Conservation (phyloP, 1,284 basidiomycete species). For the Sporisorium graminicola region DNA sequence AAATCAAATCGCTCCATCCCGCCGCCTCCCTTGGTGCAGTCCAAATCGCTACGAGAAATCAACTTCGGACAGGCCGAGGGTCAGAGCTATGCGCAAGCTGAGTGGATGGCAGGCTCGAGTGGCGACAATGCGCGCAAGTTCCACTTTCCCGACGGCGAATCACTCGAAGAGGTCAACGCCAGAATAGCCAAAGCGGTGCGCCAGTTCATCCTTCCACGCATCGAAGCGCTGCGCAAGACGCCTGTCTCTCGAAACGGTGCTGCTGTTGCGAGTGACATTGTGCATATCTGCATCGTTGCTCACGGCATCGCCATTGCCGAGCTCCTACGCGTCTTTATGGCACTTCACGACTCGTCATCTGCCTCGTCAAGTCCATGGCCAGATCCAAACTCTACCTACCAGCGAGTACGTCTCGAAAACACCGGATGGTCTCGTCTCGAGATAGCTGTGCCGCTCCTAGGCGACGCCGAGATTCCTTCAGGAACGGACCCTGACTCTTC, state of each 20-base stretch:
- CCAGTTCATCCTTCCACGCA: constrained; percentile 76
- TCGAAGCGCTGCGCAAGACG: constrained; percentile 67
- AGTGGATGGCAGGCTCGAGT: constrained; percentile 42
- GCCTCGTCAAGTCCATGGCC: constrained; percentile 56
- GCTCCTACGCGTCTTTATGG: constrained; percentile 58
- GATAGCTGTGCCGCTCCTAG: constrained; percentile 61
- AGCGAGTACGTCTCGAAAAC: constrained; percentile 72
- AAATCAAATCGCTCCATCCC: constrained; percentile 72
- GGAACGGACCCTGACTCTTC: background rate
- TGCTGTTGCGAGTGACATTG: constrained; percentile 36
- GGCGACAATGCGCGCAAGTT: constrained; percentile 72
- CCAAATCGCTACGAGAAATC: constrained; percentile 70
- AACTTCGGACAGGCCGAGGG: constrained; percentile 82
- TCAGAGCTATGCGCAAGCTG: constrained; percentile 71
- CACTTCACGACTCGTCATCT: constrained; percentile 45
- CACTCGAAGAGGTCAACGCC: constrained; percentile 76
- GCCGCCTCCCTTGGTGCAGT: constrained; percentile 74
- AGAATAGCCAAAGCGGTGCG: constrained; percentile 77
- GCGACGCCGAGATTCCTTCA: background rate
- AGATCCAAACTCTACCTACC: constrained; percentile 68
- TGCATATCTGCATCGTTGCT: constrained; percentile 81
- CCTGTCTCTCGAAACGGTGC: constrained; percentile 20
- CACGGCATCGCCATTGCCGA: constrained; percentile 84
- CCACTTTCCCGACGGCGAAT: constrained; percentile 81
- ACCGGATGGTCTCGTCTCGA: constrained; percentile 73